These are phyloP conservation scores for Daldinia eschscholtzii DNA, from an alignment of 2,329 filamentous ascomycete genomes.

Conservation along the genomic window DNA sequence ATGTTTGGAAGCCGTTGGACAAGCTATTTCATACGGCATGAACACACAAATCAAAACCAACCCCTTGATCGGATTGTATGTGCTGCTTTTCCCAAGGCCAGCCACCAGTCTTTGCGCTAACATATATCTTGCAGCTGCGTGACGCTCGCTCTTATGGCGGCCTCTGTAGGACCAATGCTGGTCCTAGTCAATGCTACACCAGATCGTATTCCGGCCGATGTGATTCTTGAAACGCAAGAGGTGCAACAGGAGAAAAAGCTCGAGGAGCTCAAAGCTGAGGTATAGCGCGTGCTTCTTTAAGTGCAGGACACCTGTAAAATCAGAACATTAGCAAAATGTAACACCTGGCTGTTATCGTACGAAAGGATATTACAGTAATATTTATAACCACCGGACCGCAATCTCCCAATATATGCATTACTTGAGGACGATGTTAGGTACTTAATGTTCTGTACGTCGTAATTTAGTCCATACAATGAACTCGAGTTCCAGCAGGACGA, in stretches of 20 bases:
- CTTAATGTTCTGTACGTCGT: conserved; percentile 1
- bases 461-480: conserved; percentile 2
- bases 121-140: conserved; percentile 51
- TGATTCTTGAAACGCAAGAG: conserved; percentile 54
- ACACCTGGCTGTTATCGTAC: conserved; percentile 1
- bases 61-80: conserved; percentile 57
- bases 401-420: background rate
- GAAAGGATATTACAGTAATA: background rate
- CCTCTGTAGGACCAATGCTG: conserved; percentile 54
- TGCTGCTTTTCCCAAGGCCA: conserved; percentile 10
- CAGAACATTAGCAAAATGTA: background rate
- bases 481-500: background rate
- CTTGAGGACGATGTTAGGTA: background rate
- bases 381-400: background rate
- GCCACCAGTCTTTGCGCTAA: background rate
- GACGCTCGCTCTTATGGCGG: conserved; percentile 55
- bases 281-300: conserved; percentile 7
- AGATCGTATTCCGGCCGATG: conserved; percentile 56
- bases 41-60: conserved; percentile 56
- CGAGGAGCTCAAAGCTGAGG: conserved; percentile 30
- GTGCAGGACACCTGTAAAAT: background rate
- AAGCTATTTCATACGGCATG: conserved; percentile 58
- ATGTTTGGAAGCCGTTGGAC: conserved; percentile 57
- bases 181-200: conserved; percentile 57
- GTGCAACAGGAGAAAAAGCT: conserved; percentile 39